Percentiles rank a stretch among this genome's conserved stretches.
These are phyloP conservation scores for Corallochytrium limacisporum DNA, from an alignment of 78 protist species.

Conservation along the genomic window DNA sequence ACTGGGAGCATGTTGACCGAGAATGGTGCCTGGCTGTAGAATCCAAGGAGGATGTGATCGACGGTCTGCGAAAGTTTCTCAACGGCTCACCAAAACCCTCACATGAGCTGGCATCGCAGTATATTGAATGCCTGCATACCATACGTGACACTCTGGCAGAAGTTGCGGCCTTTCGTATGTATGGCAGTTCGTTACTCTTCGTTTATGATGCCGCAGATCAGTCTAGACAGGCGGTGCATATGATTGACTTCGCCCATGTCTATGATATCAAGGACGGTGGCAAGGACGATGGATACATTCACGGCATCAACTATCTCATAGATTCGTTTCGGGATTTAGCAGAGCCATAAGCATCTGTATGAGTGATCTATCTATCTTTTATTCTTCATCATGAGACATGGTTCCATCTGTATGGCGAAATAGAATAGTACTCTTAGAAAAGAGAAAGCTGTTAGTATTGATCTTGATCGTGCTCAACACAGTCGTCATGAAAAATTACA, in stretches of 20 bases:
- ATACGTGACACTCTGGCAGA: not conserved
- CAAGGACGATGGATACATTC: not conserved
- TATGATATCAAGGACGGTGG: not conserved
- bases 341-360: too few species aligned
- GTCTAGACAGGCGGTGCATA: not conserved
- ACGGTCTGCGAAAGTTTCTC: not conserved
- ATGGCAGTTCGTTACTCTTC: not conserved
- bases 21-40: not conserved
- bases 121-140: not conserved
- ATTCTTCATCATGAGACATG: too few species aligned
- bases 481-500: too few species aligned
- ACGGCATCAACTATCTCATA: too few species aligned
- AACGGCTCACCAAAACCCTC: not conserved
- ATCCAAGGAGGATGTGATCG: not conserved
- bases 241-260: constrained; percentile 1
- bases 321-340: too few species aligned
- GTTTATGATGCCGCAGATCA: not conserved
- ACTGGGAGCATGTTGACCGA: not conserved
- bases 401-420: too few species aligned
- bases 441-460: too few species aligned
- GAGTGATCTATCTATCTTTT: too few species aligned
- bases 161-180: not conserved
- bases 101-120: not conserved
- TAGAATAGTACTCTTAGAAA: too few species aligned
- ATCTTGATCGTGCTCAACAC: too few species aligned